Percentiles rank a stretch among this genome's conserved stretches.
These are phyloP conservation scores for Sarocladium brachiariae DNA, from an alignment of 2,329 filamentous ascomycete genomes.

Conservation along the genomic window DNA sequence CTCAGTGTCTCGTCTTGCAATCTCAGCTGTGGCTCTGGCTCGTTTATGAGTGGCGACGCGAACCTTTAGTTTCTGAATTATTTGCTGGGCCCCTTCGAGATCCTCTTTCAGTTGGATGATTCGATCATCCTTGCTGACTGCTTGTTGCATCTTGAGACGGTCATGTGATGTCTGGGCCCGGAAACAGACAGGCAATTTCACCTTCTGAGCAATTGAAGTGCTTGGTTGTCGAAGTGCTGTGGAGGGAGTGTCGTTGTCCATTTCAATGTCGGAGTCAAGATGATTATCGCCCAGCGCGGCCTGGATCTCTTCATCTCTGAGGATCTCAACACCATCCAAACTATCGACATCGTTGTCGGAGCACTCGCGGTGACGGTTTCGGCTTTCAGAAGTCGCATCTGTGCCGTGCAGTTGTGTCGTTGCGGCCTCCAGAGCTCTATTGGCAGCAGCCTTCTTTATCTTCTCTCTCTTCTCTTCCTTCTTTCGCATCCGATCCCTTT, in stretches of 20 bases:
- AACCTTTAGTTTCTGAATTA: neutral
- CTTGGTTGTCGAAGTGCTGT: neutral
- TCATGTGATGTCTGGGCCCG: conserved; percentile 71
- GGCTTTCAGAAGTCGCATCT: neutral
- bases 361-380: neutral
- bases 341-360: neutral
- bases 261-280: neutral
- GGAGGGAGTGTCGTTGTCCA: neutral
- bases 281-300: neutral
- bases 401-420: neutral
- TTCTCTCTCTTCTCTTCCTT: neutral
- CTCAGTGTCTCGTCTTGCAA: neutral
- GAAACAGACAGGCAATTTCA: neutral
- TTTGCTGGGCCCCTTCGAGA: neutral
- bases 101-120: neutral
- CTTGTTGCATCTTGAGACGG: conserved; percentile 88
- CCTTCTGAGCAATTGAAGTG: neutral
- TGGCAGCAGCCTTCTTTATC: no score
- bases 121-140: conserved; percentile 96
- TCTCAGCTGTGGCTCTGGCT: neutral
- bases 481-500: neutral
- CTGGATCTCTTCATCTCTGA: neutral
- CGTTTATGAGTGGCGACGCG: neutral
- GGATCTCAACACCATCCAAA: neutral
- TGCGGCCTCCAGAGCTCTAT: neutral